These are phyloP conservation scores for Mycena floridula DNA, from an alignment of 768 basidiomycete species.

Conservation along the genomic window DNA sequence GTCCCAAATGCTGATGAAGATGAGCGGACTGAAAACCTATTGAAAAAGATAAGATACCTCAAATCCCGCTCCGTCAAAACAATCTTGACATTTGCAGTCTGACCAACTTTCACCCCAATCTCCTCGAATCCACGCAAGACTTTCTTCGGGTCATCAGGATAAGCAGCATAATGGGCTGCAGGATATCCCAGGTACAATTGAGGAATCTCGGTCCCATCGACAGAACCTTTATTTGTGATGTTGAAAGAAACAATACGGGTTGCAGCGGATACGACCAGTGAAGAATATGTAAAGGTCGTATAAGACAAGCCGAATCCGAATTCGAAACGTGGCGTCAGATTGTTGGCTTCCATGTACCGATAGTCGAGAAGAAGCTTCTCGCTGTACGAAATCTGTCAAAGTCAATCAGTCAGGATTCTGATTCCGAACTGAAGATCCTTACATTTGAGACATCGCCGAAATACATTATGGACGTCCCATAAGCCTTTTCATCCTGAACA, in stretches of 20 bases:
- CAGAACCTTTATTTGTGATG: constrained; percentile 39
- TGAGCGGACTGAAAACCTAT: not conserved
- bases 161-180: constrained; percentile 38
- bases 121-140: constrained; percentile 49
- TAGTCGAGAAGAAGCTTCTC: constrained; percentile 68
- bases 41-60: constrained; percentile 30
- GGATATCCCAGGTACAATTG: constrained; percentile 52
- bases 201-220: constrained; percentile 47
- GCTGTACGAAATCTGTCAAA: constrained; percentile 44
- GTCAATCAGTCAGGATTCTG: not conserved
- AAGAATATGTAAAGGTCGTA: constrained; percentile 62
- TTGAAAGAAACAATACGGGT: constrained; percentile 33
- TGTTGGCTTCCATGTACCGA: constrained; percentile 51
- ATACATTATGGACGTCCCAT: constrained; percentile 39
- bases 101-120: constrained; percentile 33
- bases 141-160: too few species aligned
- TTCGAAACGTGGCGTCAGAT: constrained; percentile 48
- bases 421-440: not conserved
- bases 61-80: constrained; percentile 34
- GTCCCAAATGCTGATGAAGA: constrained; percentile 41
- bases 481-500: constrained; percentile 28
- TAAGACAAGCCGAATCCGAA: constrained; percentile 76
- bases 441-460: constrained; percentile 21
- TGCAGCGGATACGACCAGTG: constrained; percentile 33
- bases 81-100: constrained; percentile 29